Evolutionary conservation across 805 yeast genomes (phyloP), one percentile per base, ranked within the genome.

Genomic region (Ogataea siamensis): DNA sequence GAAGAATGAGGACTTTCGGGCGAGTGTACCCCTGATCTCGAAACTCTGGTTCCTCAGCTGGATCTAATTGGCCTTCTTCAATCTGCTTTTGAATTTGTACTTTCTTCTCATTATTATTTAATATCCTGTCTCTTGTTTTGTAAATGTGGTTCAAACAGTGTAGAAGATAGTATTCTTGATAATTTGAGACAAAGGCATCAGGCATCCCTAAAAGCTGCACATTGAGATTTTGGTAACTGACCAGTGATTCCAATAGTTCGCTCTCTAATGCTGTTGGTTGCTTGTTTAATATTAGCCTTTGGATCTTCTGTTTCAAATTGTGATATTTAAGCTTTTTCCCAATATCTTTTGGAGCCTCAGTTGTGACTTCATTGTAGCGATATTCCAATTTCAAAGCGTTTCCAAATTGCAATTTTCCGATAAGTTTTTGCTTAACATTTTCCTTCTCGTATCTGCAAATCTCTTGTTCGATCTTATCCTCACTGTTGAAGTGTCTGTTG

Each of bases 21-120:
- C 98, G 73, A 0, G 96, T 89, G 58, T 87, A 93, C 19, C 99
- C 98, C 61, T 93, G 98, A 58, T 93, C 99, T 39, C 95, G 67
- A 47, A 73, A 71, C 51, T 87, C 94, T 9, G 75, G 75, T 43
- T 74, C 80, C 16, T 53, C 49, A 11, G 47, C 51, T 4, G 54
- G 54, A 3, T 51, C 53, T 3, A 45, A 23, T 10, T 40, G 40
- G 2, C 64, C 67, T 34, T 71, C 76, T 17, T 66, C 65, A 7
- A 60, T 49, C 27, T 51, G 50, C 27, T 53, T 57, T 29, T 67
- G 57, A 30, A 67, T 40, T 13, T 64, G 57, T 24, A 68, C 76
- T 42, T 68, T 69, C 49, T 76, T 78, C 34, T 75, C 73, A 49
- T 82, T 87, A 63, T 93, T 82, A 56, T 83, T 84, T 50, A 91